These are phyloP conservation scores for Xanthoceras sorbifolium DNA, from an alignment of 345 rosid species.

Conservation along the genomic window DNA sequence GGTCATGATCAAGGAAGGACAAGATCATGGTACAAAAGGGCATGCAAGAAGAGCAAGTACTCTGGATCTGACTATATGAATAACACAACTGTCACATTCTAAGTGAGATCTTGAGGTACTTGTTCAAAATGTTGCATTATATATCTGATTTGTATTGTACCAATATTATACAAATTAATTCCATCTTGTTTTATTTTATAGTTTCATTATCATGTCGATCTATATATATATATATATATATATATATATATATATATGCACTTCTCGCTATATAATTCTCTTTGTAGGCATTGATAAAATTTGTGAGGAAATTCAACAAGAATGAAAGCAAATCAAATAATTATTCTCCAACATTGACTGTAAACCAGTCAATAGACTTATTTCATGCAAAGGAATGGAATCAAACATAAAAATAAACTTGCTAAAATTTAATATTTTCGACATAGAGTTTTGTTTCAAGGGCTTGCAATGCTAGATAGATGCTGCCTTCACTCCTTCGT, in stretches of 20 bases:
- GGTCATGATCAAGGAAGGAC: constrained; percentile 26
- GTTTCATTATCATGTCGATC: constrained; percentile 1
- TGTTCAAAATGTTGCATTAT: constrained; percentile 30
- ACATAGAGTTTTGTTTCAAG: background rate
- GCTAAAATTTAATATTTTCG: too few relatives aligned
- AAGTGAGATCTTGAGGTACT: constrained; percentile 98
- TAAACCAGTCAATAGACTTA: background rate
- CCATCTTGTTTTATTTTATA: background rate
- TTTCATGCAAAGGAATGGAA: background rate
- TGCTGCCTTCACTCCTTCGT: background rate
- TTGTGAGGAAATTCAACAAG: too few relatives aligned
- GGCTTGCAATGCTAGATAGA: background rate
- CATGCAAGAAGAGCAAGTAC: constrained; percentile 67
- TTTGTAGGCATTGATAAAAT: background rate
- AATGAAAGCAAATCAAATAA: too few relatives aligned
- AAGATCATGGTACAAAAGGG: constrained; percentile 24
- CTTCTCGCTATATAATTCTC: background rate
- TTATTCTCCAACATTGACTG: background rate
- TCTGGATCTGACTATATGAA: constrained; percentile 97
- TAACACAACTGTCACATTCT: constrained; percentile 45
- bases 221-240: too few relatives aligned
- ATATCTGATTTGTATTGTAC: constrained; percentile 2
- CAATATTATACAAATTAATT: constrained; percentile 17
- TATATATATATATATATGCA: too few relatives aligned
- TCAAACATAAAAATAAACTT: background rate